Evolutionary conservation across 106 monocot species (phyloP).

Genomic region (Allium fistulosum): DNA sequence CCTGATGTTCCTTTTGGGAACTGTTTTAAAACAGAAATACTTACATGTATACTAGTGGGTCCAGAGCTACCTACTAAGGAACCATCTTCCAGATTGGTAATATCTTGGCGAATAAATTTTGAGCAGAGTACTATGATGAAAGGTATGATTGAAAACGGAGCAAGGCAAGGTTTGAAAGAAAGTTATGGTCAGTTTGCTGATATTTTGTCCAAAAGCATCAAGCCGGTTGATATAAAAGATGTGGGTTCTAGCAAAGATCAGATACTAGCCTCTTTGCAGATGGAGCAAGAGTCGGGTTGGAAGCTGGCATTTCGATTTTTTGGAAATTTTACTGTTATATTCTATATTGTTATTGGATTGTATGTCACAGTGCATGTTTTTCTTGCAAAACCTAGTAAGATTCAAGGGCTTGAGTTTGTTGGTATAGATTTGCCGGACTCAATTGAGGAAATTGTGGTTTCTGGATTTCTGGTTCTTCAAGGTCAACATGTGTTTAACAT

Average conservation of each 20-base stretch:
- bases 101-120: slow-evolving; percentile 86
- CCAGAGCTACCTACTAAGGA: slow-evolving; percentile 58
- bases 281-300: slow-evolving; percentile 56
- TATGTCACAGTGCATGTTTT: slow-evolving; percentile 62
- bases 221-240: slow-evolving; percentile 49
- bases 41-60: slow-evolving; percentile 52
- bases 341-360: slow-evolving; percentile 32
- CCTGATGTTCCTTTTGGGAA: slow-evolving; percentile 92
- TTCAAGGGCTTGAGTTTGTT: slow-evolving; percentile 73
- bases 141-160: slow-evolving; percentile 81
- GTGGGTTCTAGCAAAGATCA: slow-evolving; percentile 45
- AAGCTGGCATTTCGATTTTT: slow-evolving; percentile 59
- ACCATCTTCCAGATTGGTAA: slow-evolving; percentile 49
- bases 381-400: slow-evolving; percentile 40
- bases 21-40: slow-evolving; percentile 58
- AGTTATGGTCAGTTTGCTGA: slow-evolving; percentile 49
- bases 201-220: slow-evolving; percentile 46
- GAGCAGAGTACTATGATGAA: slow-evolving; percentile 92
- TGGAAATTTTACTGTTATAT: slow-evolving; percentile 74
- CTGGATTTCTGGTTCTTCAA: slow-evolving; percentile 78
- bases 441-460: slow-evolving; percentile 74
- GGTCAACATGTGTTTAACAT: slow-evolving; percentile 66
- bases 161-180: slow-evolving; percentile 73
- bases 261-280: slow-evolving; percentile 55
- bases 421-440: slow-evolving; percentile 92